A percentile compares a stretch with the other conserved stretches of the same genome.
Conservation (phyloP, 1,284 basidiomycete species). For the Trichosporon coremiiforme region DNA sequence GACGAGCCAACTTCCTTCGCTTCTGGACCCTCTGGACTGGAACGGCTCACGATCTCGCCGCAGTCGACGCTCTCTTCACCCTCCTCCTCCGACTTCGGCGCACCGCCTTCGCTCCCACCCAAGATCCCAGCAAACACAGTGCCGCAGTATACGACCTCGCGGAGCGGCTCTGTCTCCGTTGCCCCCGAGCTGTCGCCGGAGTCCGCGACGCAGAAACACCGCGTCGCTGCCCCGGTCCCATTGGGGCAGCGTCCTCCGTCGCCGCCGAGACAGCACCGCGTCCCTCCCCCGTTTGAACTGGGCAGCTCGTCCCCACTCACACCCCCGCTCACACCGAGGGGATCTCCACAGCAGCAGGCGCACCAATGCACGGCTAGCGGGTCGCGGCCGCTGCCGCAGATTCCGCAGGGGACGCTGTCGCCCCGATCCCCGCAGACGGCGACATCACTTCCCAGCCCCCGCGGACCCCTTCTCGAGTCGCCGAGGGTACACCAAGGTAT, state of each 20-base stretch:
- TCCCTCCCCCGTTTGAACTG: neutral
- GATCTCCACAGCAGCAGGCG: neutral
- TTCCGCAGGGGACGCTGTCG: conserved; percentile 16
- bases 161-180: neutral
- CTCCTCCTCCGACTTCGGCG: too few species aligned
- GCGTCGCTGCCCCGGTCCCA: neutral
- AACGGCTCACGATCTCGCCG: neutral
- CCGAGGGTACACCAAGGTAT: too few species aligned
- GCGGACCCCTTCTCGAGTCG: too few species aligned
- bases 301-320: neutral
- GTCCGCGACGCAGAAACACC: neutral
- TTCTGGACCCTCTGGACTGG: neutral
- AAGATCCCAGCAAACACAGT: neutral
- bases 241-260: neutral
- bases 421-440: conserved; percentile 20
- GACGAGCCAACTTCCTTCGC: conserved; percentile 1
- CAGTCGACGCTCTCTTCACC: neutral
- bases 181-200: neutral
- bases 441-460: neutral
- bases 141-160: neutral
- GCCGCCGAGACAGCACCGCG: neutral
- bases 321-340: neutral
- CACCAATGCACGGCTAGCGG: neutral
- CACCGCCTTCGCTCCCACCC: neutral
- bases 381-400: conserved; percentile 26